phyloP scores from a whole-genome alignment of 768 basidiomycete genomes.

The Rhodocollybia butyracea region DNA sequence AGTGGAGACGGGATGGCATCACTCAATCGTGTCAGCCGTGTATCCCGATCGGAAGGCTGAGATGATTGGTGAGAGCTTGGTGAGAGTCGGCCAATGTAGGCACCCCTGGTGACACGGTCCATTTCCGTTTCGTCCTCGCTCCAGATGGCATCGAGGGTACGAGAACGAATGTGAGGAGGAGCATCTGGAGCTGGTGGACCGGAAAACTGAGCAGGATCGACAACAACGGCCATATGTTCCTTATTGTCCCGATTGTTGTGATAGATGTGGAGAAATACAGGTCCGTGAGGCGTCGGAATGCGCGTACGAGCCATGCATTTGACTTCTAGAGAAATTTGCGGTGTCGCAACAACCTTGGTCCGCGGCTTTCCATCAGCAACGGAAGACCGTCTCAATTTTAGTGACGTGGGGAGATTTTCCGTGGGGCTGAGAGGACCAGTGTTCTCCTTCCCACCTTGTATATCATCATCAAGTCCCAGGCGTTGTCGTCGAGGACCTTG shows the following conservation, averaged over 20 bases:
- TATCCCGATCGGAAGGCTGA: slow-evolving; percentile 23
- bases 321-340: slow-evolving; percentile 53
- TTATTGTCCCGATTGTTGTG: slow-evolving; percentile 90
- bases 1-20: slow-evolving; percentile 66
- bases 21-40: not conserved
- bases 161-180: slow-evolving; percentile 74
- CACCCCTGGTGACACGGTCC: slow-evolving; percentile 91
- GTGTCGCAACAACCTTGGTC: slow-evolving; percentile 18
- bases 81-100: slow-evolving; percentile 85
- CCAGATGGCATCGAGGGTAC: slow-evolving; percentile 83
- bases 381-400: slow-evolving; percentile 41
- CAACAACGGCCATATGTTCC: slow-evolving; percentile 94
- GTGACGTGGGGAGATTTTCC: slow-evolving; percentile 35
- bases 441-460: slow-evolving; percentile 51
- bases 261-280: slow-evolving; percentile 91
- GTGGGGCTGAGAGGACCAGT: slow-evolving; percentile 34
- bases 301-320: slow-evolving; percentile 97
- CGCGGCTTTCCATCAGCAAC: slow-evolving; percentile 24
- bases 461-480: slow-evolving; percentile 21
- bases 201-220: slow-evolving; percentile 83
- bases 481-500: slow-evolving; percentile 72
- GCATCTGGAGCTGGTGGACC: slow-evolving; percentile 32
- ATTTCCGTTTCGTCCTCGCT: slow-evolving; percentile 81
- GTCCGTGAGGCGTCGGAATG: slow-evolving; percentile 94
- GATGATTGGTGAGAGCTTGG: slow-evolving; percentile 47